A percentile compares a stretch with the other conserved stretches of the same genome.
Evolutionary conservation across 1,284 basidiomycete genomes (phyloP).

Genomic region (Rhizoctonia solani): DNA sequence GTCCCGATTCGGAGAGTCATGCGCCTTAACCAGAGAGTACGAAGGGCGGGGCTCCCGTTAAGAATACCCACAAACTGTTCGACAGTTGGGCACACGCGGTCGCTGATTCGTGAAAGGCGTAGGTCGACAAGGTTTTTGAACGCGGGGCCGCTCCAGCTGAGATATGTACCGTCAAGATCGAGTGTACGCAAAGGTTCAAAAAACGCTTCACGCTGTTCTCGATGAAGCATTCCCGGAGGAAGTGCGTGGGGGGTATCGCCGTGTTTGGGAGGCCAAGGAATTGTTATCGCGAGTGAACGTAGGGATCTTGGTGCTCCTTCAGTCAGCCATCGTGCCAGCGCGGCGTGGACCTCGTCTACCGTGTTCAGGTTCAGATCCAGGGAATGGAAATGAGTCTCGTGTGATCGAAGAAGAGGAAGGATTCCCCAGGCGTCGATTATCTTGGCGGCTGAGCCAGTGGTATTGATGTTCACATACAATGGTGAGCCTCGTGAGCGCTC

Average conservation of each 20-base stretch:
- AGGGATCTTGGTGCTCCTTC: constrained; percentile 11
- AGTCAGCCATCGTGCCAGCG: constrained; percentile 6
- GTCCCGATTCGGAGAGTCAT: constrained; percentile 20
- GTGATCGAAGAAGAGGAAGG: constrained; percentile 17
- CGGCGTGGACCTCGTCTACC: constrained; percentile 19
- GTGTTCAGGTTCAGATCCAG: constrained; percentile 7
- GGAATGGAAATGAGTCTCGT: constrained; percentile 20
- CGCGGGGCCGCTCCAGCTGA: constrained; percentile 5
- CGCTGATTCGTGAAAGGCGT: constrained; percentile 14
- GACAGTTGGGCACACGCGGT: constrained; percentile 15
- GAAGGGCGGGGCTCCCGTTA: not conserved
- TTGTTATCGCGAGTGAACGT: constrained; percentile 5
- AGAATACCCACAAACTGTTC: constrained; percentile 19
- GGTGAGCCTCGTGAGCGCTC: constrained; percentile 14
- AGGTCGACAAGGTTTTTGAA: constrained; percentile 24
- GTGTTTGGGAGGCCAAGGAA: constrained; percentile 15
- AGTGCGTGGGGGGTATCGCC: constrained; percentile 12
- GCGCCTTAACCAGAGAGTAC: constrained; percentile 22
- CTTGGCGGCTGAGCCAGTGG: constrained; percentile 5
- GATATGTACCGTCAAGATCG: constrained; percentile 20
- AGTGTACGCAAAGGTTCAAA: constrained; percentile 19
- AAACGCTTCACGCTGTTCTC: constrained; percentile 22
- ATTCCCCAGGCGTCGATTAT: constrained; percentile 30
- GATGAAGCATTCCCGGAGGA: constrained; percentile 2
- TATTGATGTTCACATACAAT: constrained; percentile 17